phyloP scores from a whole-genome alignment of 2,329 filamentous ascomycete genomes.

The Waltergamsia citrina region DNA sequence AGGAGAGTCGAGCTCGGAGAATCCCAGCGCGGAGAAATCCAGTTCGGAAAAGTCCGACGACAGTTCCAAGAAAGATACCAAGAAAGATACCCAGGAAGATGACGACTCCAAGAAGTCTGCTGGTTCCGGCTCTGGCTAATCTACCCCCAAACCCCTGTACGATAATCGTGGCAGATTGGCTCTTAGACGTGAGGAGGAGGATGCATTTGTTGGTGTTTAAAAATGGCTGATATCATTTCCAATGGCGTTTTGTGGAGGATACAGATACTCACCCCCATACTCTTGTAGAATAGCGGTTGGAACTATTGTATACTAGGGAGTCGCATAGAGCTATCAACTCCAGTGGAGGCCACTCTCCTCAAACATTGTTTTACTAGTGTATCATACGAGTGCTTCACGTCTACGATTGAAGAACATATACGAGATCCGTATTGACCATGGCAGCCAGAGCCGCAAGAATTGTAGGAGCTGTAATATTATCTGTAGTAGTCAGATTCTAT shows the following conservation, averaged over 20 bases:
- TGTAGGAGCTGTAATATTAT: neutral
- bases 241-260: slow-evolving; percentile 17
- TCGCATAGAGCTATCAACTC: slow-evolving; percentile 7
- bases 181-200: slow-evolving; percentile 13
- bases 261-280: slow-evolving; percentile 12
- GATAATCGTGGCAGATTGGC: slow-evolving; percentile 3
- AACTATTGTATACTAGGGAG: slow-evolving; percentile 18
- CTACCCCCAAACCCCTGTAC: neutral
- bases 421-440: neutral
- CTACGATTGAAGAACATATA: no score
- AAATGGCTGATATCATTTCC: slow-evolving; percentile 17
- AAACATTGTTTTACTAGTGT: slow-evolving; percentile 5
- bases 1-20: slow-evolving; percentile 12
- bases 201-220: slow-evolving; percentile 28
- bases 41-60: slow-evolving; percentile 9
- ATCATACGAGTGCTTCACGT: no score
- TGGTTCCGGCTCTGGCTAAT: slow-evolving; percentile 19
- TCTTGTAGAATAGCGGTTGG: slow-evolving; percentile 14
- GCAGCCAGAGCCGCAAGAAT: neutral
- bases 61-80: slow-evolving; percentile 9
- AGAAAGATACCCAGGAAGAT: slow-evolving; percentile 12
- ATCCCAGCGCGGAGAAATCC: no score
- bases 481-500: neutral
- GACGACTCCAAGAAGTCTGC: slow-evolving; percentile 19
- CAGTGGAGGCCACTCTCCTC: slow-evolving; percentile 25